Evolutionary conservation across 768 basidiomycete genomes (phyloP).

Genomic region (Leccinum sublutescens): DNA sequence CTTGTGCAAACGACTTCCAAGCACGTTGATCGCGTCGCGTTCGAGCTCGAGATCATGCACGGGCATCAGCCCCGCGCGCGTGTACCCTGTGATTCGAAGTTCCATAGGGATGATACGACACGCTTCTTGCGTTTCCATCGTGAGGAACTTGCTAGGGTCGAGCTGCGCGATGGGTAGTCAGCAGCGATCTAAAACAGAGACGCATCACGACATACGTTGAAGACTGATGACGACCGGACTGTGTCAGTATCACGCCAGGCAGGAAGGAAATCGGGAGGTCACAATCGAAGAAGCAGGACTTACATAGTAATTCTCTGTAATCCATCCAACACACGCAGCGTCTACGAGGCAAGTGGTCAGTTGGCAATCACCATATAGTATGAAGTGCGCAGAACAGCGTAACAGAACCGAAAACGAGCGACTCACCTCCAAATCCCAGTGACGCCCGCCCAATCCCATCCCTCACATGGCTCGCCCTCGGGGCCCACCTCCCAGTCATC

Average conservation of each 20-base stretch:
- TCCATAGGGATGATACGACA: constrained; percentile 54
- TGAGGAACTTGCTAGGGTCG: constrained; percentile 29
- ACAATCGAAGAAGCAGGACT: constrained; percentile 20
- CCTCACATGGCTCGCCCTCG: constrained; percentile 31
- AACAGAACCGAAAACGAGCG: too few species aligned
- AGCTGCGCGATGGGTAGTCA: constrained; percentile 15
- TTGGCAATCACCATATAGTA: not conserved
- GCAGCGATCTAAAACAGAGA: not conserved
- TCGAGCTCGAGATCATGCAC: constrained; percentile 10
- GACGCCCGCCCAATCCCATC: constrained; percentile 63
- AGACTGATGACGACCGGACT: constrained; percentile 11
- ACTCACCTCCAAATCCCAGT: constrained; percentile 54
- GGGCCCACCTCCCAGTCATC: constrained; percentile 24
- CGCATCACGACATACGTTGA: constrained; percentile 16
- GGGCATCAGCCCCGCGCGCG: constrained; percentile 24
- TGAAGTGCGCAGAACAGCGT: too few species aligned
- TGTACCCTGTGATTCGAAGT: constrained; percentile 42
- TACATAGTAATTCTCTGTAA: constrained; percentile 52
- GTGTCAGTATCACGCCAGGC: not conserved
- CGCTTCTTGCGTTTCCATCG: constrained; percentile 39
- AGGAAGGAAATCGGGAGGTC: not conserved
- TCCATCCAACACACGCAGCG: constrained; percentile 61
- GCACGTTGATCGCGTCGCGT: constrained; percentile 16
- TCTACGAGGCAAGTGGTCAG: constrained; percentile 25
- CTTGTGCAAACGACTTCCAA: not conserved